Percentiles rank a stretch among this genome's conserved stretches.
Evolutionary conservation across 2,329 filamentous ascomycete species (phyloP).

Genomic region (Chaetomiaceae sp.): DNA sequence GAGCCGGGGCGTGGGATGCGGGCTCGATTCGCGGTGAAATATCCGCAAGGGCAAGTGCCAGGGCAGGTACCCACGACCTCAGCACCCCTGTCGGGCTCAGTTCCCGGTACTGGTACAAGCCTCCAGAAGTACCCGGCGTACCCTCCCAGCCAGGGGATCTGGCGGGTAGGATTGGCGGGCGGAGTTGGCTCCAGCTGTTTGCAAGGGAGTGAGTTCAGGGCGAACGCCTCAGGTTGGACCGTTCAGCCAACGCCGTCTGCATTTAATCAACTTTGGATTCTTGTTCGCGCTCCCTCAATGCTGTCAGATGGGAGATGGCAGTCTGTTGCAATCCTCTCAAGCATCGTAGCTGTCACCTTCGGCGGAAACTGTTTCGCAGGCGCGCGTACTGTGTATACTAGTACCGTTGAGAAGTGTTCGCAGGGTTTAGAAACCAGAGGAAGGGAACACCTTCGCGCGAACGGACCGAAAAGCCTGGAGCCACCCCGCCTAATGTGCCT

Average conservation of each 20-base stretch:
- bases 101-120: conserved; percentile 25
- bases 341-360: too few species aligned
- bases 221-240: too few species aligned
- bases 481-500: conserved; percentile 3
- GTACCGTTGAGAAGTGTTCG: too few species aligned
- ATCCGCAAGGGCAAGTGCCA: conserved; percentile 23
- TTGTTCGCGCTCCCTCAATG: too few species aligned
- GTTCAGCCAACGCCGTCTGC: too few species aligned
- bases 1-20: conserved; percentile 20
- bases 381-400: too few species aligned
- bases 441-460: conserved; percentile 10
- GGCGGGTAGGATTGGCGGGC: conserved; percentile 5
- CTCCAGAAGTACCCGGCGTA: conserved; percentile 20
- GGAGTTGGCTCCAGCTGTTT: too few species aligned
- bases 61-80: conserved; percentile 21
- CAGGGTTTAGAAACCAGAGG: neutral
- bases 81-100: conserved; percentile 17
- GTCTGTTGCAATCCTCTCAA: too few species aligned
- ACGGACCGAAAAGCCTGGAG: conserved; percentile 19
- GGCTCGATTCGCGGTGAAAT: conserved; percentile 21
- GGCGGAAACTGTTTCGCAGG: too few species aligned
- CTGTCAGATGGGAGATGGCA: too few species aligned
- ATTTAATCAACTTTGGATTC: too few species aligned
- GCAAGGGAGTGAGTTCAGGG: too few species aligned
- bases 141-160: conserved; percentile 20